phyloP scores from a whole-genome alignment of 2,329 filamentous ascomycete genomes.

The Rhinocladiella similis region DNA sequence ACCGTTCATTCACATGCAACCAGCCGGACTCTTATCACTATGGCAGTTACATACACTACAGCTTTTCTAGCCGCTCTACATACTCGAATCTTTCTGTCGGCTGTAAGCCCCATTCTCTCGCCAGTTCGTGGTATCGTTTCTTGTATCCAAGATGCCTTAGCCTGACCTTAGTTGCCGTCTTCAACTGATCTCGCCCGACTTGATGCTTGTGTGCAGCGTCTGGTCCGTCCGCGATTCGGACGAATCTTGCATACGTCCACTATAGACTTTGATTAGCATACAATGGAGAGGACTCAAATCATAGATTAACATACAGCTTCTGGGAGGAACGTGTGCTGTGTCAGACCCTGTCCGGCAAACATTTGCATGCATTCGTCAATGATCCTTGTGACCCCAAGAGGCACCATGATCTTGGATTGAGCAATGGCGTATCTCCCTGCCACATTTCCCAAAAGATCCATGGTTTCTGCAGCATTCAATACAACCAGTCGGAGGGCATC shows the following conservation, averaged over 20 bases:
- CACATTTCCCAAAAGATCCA: constrained; percentile 82
- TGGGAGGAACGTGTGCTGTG: too few relatives aligned
- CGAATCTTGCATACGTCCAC: constrained; percentile 72
- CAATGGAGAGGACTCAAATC: too few relatives aligned
- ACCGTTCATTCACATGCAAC: too few relatives aligned
- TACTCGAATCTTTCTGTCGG: constrained; percentile 8
- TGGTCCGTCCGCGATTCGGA: constrained; percentile 78
- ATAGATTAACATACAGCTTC: too few relatives aligned
- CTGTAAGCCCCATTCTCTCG: not conserved
- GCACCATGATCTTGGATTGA: constrained; percentile 19
- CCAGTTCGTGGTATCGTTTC: constrained; percentile 6
- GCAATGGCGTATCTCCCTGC: constrained; percentile 74
- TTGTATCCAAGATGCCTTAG: constrained; percentile 6
- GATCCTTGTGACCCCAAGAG: constrained; percentile 13
- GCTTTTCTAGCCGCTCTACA: not conserved
- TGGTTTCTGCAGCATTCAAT: constrained; percentile 83
- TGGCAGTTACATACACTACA: too few relatives aligned
- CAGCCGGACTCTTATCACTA: too few relatives aligned
- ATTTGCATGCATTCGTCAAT: constrained; percentile 26
- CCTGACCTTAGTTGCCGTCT: not conserved
- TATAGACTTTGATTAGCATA: constrained; percentile 43
- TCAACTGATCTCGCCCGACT: constrained; percentile 37
- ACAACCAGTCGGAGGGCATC: constrained; percentile 80
- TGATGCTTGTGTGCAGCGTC: constrained; percentile 77
- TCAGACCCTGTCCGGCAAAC: constrained; percentile 53